These are phyloP conservation scores for Irpex lacteus DNA, from an alignment of 1,284 basidiomycete genomes.

Conservation along the genomic window DNA sequence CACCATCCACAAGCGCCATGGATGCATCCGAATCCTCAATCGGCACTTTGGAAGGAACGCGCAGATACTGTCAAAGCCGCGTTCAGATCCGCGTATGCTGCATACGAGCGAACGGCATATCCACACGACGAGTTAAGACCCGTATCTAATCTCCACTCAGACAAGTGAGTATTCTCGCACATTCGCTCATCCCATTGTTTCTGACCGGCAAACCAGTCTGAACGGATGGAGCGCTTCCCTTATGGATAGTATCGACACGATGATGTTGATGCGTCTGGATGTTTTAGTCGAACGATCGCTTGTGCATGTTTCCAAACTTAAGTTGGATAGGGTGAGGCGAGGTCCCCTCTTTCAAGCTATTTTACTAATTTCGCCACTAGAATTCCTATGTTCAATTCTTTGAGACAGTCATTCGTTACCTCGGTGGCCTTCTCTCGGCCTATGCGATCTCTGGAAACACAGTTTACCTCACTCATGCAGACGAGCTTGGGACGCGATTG, in stretches of 20 bases:
- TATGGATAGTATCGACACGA: constrained; percentile 73
- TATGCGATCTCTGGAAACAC: constrained; percentile 60
- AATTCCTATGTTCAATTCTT: constrained; percentile 49
- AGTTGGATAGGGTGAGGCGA: constrained; percentile 42
- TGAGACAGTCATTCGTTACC: constrained; percentile 69
- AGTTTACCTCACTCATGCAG: constrained; percentile 43
- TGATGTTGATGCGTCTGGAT: constrained; percentile 66
- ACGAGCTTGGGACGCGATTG: constrained; percentile 45
- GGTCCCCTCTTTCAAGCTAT: background rate
- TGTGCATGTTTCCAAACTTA: constrained; percentile 55
- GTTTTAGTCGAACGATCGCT: constrained; percentile 70
- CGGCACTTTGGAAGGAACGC: background rate
- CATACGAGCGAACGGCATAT: constrained; percentile 51
- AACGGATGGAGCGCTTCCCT: constrained; percentile 80
- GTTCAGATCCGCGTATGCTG: constrained; percentile 53
- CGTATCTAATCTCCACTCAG: constrained; percentile 32
- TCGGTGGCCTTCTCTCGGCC: constrained; percentile 65
- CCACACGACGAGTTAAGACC: constrained; percentile 59
- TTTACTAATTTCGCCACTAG: constrained; percentile 13
- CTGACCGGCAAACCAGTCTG: constrained; percentile 35
- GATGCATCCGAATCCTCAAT: background rate
- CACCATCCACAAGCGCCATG: background rate
- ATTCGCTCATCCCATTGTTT: background rate
- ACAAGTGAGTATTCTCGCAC: constrained; percentile 24
- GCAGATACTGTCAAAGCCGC: constrained; percentile 51